A percentile compares a stretch with the other conserved stretches of the same genome.
phyloP scores from a whole-genome alignment of 495 filamentous ascomycete genomes.

The Aspergillus nanangensis region DNA sequence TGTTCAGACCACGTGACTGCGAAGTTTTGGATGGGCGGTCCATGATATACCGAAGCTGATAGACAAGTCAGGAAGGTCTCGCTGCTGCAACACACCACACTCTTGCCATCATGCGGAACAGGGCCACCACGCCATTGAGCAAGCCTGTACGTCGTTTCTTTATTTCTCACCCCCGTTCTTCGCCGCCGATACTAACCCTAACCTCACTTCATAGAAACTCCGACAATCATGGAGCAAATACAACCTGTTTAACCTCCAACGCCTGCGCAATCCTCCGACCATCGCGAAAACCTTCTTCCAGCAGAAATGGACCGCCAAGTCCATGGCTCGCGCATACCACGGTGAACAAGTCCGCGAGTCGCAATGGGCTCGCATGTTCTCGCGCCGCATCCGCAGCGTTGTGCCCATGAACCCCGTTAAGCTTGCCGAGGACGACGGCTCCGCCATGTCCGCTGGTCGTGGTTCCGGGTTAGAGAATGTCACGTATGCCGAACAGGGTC shows the following conservation, averaged over 20 bases:
- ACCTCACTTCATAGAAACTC: constrained; percentile 71
- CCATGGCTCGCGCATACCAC: constrained; percentile 79
- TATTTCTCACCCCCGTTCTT: background rate
- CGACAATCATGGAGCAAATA: constrained; percentile 97
- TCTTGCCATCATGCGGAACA: constrained; percentile 41
- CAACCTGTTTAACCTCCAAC: constrained; percentile 84
- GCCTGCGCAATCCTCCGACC: constrained; percentile 36
- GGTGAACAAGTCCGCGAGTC: constrained; percentile 88
- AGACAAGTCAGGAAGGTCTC: constrained; percentile 6
- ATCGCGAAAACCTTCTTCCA: constrained; percentile 75
- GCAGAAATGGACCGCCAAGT: constrained; percentile 94
- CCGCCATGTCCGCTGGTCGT: constrained; percentile 72
- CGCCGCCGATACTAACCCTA: constrained; percentile 12
- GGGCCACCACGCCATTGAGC: constrained; percentile 40
- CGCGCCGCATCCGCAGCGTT: constrained; percentile 67
- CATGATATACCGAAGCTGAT: constrained; percentile 5
- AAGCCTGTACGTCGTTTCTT: constrained; percentile 34
- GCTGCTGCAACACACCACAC: background rate
- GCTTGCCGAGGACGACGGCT: constrained; percentile 75
- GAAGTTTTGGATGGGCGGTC: constrained; percentile 33
- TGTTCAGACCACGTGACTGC: constrained; percentile 25
- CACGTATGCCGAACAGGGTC: background rate
- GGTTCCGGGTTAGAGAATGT: constrained; percentile 61
- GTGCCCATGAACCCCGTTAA: constrained; percentile 76
- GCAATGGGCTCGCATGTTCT: constrained; percentile 92